Evolutionary conservation across 805 yeast species (phyloP), one percentile per base, ranked within the genome.

Genomic region (Jamesozyma piceae): DNA sequence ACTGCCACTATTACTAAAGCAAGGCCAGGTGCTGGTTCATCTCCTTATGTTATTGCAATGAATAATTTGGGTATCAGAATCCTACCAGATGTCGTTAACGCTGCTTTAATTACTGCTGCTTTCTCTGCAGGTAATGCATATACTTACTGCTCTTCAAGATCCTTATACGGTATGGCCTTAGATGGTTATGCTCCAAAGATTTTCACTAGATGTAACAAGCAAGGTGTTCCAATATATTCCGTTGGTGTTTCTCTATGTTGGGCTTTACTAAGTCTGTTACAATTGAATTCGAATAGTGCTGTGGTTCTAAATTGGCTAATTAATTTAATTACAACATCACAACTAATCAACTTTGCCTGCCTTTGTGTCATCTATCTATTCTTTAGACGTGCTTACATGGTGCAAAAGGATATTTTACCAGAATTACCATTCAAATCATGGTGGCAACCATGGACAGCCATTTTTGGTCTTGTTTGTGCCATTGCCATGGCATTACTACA

Each of bases 1-100:
- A 64, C 73, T 0, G 68, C 66, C 5, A 84, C 89, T 9, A 69
- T 82, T 41, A 68, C 71, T 15, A 66, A 72, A 17, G 73, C 80
- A 32, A 73, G 78, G 39, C 81, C 89, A 0, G 92, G 90, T 43
- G 95, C 84, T 1, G 82, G 78, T 29, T 77, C 85, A 5, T 78
- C 88, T 17, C 92, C 95, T 0, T 85, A 81, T 54, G 92, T 84
- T 40, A 76, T 87, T 52, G 90, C 90, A 2, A 86, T 87, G 87
- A 71, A 69, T 43, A 75, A 79, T 48, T 64, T 85, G 54, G 73
- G 75, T 1, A 81, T 87, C 42, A 74, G 67, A 28, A 80, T 74
- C 0, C 67, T 86, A 38, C 94, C 94, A 27, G 75, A 80, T 54
- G 71, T 87, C 46, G 87, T 88, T 44, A 88, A 88, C 62, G 94